Evolutionary conservation across 495 filamentous ascomycete genomes (phyloP).

Genomic region (Penicillium dipodomyicola): DNA sequence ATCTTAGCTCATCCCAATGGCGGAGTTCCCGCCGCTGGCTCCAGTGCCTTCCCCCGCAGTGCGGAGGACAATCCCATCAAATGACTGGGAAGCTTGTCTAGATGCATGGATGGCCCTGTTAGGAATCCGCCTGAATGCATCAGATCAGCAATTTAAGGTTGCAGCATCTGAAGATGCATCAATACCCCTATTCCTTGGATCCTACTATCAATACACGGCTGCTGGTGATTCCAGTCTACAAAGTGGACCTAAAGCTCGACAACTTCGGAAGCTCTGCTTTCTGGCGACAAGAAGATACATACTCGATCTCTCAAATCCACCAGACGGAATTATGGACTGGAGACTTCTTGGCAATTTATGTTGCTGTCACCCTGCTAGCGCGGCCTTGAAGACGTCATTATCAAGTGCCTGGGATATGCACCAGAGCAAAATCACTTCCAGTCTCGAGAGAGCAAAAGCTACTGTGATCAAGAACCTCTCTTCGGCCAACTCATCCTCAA

Average conservation of each 20-base stretch:
- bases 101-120: constrained; percentile 72
- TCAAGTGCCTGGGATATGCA: constrained; percentile 39
- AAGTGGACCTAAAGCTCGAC: constrained; percentile 47
- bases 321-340: constrained; percentile 37
- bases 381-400: constrained; percentile 46
- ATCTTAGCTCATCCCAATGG: constrained; percentile 26
- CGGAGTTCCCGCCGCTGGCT: constrained; percentile 65
- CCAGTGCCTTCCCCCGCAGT: constrained; percentile 69
- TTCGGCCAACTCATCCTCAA: constrained; percentile 37
- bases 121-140: constrained; percentile 58
- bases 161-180: constrained; percentile 54
- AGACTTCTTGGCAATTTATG: constrained; percentile 37
- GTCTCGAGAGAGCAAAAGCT: constrained; percentile 48
- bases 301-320: constrained; percentile 24
- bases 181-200: constrained; percentile 56
- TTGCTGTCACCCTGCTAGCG: constrained; percentile 40
- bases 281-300: constrained; percentile 52
- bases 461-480: constrained; percentile 48
- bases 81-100: constrained; percentile 76
- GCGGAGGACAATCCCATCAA: constrained; percentile 59
- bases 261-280: constrained; percentile 61
- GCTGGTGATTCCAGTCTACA: constrained; percentile 38
- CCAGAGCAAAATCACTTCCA: constrained; percentile 35
- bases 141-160: constrained; percentile 50
- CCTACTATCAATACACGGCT: constrained; percentile 56